A percentile compares a stretch with the other conserved stretches of the same genome.
Evolutionary conservation across 2,329 filamentous ascomycete species (phyloP).

Genomic region (Xylariaceae sp.): DNA sequence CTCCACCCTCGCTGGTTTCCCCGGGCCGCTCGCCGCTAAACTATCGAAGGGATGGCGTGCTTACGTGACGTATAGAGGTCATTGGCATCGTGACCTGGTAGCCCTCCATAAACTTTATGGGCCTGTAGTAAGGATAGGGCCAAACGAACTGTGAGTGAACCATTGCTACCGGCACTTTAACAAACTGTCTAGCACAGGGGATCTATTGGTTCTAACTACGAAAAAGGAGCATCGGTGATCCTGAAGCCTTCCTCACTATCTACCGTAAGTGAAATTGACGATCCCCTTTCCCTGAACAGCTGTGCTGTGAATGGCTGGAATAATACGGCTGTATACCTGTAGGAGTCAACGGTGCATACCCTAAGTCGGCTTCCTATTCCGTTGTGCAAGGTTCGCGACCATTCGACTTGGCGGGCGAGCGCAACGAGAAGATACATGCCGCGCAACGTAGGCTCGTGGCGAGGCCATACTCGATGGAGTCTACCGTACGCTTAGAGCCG

Average conservation of each 20-base stretch:
- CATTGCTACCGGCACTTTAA: too few species aligned
- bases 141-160: conserved; percentile 26
- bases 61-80: conserved; percentile 6
- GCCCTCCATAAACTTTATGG: conserved; percentile 18
- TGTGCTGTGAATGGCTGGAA: too few species aligned
- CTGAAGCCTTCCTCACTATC: conserved; percentile 24
- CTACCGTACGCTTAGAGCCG: conserved; percentile 22
- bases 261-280: conserved; percentile 26
- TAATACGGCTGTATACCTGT: too few species aligned
- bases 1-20: conserved; percentile 21
- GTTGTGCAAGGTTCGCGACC: conserved; percentile 22
- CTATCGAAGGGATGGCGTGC: conserved; percentile 19
- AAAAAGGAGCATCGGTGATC: conserved; percentile 24
- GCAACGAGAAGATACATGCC: conserved; percentile 26
- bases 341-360: conserved; percentile 13
- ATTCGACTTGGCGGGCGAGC: conserved; percentile 26
- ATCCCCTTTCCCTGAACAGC: too few species aligned
- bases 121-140: conserved; percentile 24
- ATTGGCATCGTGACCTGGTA: conserved; percentile 17
- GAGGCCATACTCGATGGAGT: conserved; percentile 30
- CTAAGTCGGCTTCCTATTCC: conserved; percentile 21
- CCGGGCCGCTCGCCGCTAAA: conserved; percentile 23
- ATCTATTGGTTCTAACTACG: too few species aligned
- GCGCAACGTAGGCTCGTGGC: conserved; percentile 30
- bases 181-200: too few species aligned